Conservation (phyloP, 495 filamentous ascomycete genomes). For the Amniculicola lignicola region DNA sequence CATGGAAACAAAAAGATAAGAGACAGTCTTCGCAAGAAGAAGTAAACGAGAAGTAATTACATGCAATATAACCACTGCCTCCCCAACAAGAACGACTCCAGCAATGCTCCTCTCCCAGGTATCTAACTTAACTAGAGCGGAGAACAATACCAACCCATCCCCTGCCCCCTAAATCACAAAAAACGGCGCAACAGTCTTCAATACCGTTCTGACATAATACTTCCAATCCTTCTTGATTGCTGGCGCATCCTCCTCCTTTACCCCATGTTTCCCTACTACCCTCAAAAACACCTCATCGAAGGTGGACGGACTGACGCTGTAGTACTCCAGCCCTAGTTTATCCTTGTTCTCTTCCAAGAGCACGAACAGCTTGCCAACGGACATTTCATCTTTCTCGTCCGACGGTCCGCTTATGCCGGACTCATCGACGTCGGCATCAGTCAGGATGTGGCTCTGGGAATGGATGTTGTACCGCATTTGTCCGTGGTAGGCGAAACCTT, state of each 20-base stretch:
- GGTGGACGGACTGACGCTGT: constrained; percentile 75
- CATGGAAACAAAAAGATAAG: too few species aligned
- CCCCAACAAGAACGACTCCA: too few species aligned
- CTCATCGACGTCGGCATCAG: constrained; percentile 5
- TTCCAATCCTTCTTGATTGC: too few species aligned
- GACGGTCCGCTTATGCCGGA: not conserved
- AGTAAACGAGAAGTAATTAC: too few species aligned
- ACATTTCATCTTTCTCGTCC: constrained; percentile 32
- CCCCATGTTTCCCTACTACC: constrained; percentile 72
- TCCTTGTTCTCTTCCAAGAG: constrained; percentile 54
- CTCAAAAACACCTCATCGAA: constrained; percentile 84
- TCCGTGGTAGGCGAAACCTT: constrained; percentile 74
- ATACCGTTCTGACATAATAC: too few species aligned
- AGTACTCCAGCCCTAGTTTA: constrained; percentile 68
- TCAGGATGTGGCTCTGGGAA: constrained; percentile 2
- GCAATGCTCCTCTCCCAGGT: too few species aligned
- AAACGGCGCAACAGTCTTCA: too few species aligned
- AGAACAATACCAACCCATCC: too few species aligned
- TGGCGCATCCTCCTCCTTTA: constrained; percentile 77
- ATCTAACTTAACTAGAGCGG: too few species aligned
- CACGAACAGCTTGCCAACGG: constrained; percentile 64
- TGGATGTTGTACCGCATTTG: constrained; percentile 77
- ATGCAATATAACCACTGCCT: too few species aligned
- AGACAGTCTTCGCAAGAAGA: too few species aligned
- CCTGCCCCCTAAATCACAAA: too few species aligned